These are phyloP conservation scores for Lodderomyces elongisporus DNA, from an alignment of 1,139 yeast genomes.

Conservation along the genomic window DNA sequence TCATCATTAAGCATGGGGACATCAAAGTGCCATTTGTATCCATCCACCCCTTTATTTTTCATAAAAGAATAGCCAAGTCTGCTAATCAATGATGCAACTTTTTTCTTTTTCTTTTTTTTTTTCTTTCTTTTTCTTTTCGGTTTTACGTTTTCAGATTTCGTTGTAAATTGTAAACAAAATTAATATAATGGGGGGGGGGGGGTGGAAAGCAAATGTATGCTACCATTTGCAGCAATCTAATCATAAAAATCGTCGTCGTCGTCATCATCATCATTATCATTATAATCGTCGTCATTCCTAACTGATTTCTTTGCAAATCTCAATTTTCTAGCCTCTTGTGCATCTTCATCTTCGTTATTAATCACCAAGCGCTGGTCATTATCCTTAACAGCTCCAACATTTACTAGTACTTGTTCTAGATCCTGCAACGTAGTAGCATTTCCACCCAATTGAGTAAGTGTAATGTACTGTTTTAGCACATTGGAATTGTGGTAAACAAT, in stretches of 20 bases:
- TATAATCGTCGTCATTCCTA: slow-evolving; percentile 26
- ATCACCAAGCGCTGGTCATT: slow-evolving; percentile 61
- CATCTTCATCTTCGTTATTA: slow-evolving; percentile 52
- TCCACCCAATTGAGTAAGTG: slow-evolving; percentile 80
- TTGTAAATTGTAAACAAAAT: too few species aligned
- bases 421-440: slow-evolving; percentile 65
- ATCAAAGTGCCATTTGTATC: too few species aligned
- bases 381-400: slow-evolving; percentile 56
- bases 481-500: slow-evolving; percentile 72
- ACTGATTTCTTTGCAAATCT: slow-evolving; percentile 56
- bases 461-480: slow-evolving; percentile 72
- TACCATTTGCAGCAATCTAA: too few species aligned
- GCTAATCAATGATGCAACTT: too few species aligned
- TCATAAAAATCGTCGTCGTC: slow-evolving; percentile 44
- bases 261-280: slow-evolving; percentile 23
- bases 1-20: too few species aligned
- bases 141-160: too few species aligned
- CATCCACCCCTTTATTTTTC: too few species aligned
- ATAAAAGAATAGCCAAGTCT: too few species aligned
- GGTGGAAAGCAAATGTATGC: too few species aligned
- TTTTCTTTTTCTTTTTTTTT: too few species aligned
- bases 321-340: slow-evolving; percentile 41
- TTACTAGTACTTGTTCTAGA: slow-evolving; percentile 65
- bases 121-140: too few species aligned
- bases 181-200: too few species aligned